These are phyloP conservation scores for Pseudoscleropodium purum DNA, from an alignment of 225 moss, liverwort and hornwort species.

Conservation along the genomic window DNA sequence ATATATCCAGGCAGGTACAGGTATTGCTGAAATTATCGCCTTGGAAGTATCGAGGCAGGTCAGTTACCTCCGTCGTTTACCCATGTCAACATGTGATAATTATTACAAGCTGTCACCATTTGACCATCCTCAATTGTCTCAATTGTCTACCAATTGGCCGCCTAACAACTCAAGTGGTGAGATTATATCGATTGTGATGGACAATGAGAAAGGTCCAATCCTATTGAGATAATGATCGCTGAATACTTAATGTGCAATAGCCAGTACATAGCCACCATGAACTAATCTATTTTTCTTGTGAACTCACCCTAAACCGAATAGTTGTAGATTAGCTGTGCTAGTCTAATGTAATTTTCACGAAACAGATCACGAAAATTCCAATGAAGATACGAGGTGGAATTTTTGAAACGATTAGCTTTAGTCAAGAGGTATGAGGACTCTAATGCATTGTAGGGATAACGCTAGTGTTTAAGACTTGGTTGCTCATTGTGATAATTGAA, in stretches of 20 bases:
- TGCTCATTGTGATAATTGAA: not conserved
- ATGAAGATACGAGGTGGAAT: conserved; percentile 18
- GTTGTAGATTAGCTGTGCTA: not conserved
- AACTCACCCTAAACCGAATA: not conserved
- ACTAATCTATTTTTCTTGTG: not conserved
- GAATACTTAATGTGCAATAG: not conserved
- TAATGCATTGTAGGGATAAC: not conserved
- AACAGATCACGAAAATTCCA: conserved; percentile 22
- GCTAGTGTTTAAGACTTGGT: not conserved
- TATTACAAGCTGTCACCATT: not conserved
- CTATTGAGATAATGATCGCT: not conserved
- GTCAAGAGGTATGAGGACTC: conserved; percentile 15
- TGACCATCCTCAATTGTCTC: not conserved
- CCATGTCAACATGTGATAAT: not conserved
- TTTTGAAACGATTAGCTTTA: conserved; percentile 10
- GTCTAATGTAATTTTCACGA: not conserved
- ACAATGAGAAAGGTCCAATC: not conserved
- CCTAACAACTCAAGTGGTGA: not conserved
- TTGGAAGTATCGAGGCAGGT: conserved; percentile 81
- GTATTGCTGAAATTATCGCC: conserved; percentile 83
- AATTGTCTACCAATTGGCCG: not conserved
- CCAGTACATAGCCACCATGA: not conserved
- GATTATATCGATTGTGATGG: not conserved
- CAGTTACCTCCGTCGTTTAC: conserved; percentile 1
- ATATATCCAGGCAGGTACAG: conserved; percentile 64